Percentiles rank a stretch among this genome's conserved stretches.
These are phyloP conservation scores for Rhizopogon rudus DNA, from an alignment of 768 basidiomycete genomes.

Conservation along the genomic window DNA sequence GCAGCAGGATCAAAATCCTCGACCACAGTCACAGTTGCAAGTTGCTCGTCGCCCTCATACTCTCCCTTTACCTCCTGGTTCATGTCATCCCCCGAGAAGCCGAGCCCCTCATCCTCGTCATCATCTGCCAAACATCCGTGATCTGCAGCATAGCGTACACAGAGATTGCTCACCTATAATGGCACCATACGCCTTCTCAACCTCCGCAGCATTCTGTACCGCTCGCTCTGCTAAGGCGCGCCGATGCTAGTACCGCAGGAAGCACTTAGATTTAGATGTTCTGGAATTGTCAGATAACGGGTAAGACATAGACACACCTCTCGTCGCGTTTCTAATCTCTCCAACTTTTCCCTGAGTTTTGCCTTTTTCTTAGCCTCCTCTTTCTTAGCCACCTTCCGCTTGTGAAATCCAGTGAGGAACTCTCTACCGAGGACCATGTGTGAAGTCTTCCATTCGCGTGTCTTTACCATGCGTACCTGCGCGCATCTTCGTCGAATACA, in stretches of 20 bases:
- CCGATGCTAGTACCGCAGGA: constrained; percentile 51
- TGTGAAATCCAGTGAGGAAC: constrained; percentile 90
- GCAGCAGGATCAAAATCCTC: constrained; percentile 84
- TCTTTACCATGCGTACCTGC: constrained; percentile 45
- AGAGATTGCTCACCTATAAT: constrained; percentile 32
- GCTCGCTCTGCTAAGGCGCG: constrained; percentile 75
- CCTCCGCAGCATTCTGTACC: constrained; percentile 65
- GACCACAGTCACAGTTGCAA: constrained; percentile 87
- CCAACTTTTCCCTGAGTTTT: constrained; percentile 70
- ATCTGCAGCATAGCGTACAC: constrained; percentile 1
- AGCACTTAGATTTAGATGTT: constrained; percentile 4
- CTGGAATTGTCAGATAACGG: constrained; percentile 10
- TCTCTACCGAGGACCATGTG: constrained; percentile 44
- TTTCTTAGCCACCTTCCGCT: constrained; percentile 81
- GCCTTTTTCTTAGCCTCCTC: constrained; percentile 76
- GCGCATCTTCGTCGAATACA: constrained; percentile 81
- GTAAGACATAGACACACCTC: constrained; percentile 48
- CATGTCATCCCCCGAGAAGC: constrained; percentile 31
- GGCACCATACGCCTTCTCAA: constrained; percentile 70
- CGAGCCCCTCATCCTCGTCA: constrained; percentile 45
- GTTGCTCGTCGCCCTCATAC: constrained; percentile 78
- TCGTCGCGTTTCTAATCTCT: constrained; percentile 66
- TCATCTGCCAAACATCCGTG: constrained; percentile 12
- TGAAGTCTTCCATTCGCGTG: neutral
- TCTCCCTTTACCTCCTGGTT: constrained; percentile 51